Conservation (phyloP, 371 early-diverging fungal genomes). For the Apophysomyces ossiformis region DNA sequence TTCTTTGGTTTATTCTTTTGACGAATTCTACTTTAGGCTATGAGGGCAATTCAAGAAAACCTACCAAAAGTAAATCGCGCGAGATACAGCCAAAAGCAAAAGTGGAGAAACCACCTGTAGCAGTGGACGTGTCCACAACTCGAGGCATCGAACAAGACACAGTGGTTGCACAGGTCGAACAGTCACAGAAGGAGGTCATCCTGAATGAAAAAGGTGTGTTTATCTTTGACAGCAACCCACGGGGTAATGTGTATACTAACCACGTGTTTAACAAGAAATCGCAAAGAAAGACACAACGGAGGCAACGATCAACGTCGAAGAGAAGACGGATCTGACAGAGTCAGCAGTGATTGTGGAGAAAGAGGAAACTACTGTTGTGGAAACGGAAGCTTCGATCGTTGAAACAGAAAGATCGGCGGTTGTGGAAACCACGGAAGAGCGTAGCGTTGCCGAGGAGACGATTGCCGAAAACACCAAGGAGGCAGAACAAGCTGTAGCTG, state of each 20-base stretch:
- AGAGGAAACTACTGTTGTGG: not conserved
- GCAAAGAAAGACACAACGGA: not conserved
- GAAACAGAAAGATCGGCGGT: not conserved
- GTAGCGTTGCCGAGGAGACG: not conserved
- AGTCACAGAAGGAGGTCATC: not conserved
- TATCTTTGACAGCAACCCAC: slow-evolving; percentile 5
- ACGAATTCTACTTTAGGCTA: not conserved
- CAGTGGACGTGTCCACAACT: not conserved
- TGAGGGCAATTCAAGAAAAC: not conserved
- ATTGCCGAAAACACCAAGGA: too few relatives aligned
- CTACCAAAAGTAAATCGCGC: not conserved
- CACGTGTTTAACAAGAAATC: slow-evolving; percentile 4
- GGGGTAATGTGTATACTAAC: not conserved
- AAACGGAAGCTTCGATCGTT: not conserved
- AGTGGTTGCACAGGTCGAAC: slow-evolving; percentile 5
- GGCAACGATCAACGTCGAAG: not conserved
- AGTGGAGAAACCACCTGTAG: not conserved
- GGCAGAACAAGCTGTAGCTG: not conserved
- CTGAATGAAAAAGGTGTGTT: slow-evolving; percentile 1
- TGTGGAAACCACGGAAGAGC: not conserved
- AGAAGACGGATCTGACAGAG: not conserved
- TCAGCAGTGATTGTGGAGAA: not conserved
- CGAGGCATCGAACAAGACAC: not conserved
- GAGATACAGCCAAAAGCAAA: slow-evolving; percentile 1
- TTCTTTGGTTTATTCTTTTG: too few relatives aligned